phyloP scores from a whole-genome alignment of 1,284 basidiomycete species.

The Inonotus obliquus region DNA sequence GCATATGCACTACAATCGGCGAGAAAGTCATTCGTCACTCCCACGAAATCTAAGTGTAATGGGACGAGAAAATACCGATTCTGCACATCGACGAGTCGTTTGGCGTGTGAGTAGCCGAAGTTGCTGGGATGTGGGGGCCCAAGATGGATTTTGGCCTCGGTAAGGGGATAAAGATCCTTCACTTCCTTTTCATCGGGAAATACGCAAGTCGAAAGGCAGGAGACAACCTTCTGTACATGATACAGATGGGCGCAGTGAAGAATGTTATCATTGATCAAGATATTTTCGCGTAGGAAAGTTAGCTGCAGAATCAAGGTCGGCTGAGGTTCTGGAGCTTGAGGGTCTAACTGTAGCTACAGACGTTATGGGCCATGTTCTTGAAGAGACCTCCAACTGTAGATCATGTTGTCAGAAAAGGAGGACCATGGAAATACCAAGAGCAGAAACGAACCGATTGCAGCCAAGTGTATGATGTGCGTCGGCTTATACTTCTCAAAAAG shows the following conservation, averaged over 20 bases:
- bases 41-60: not conserved
- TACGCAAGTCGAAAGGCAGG: constrained; percentile 85
- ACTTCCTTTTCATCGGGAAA: constrained; percentile 69
- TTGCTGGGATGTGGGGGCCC: constrained; percentile 87
- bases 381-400: constrained; percentile 79
- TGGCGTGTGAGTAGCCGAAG: constrained; percentile 90
- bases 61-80: constrained; percentile 63
- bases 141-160: constrained; percentile 82
- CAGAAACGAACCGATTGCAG: constrained; percentile 63
- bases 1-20: constrained; percentile 70
- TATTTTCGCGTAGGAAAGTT: constrained; percentile 86
- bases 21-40: not conserved
- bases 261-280: constrained; percentile 88
- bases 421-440: not conserved
- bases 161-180: constrained; percentile 75
- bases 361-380: constrained; percentile 89
- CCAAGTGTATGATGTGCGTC: constrained; percentile 88
- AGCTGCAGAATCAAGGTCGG: constrained; percentile 38
- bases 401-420: not conserved
- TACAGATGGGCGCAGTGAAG: constrained; percentile 67
- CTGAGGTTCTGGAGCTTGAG: not conserved
- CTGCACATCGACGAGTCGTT: constrained; percentile 89
- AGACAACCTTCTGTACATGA: constrained; percentile 69
- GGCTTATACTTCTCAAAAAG: constrained; percentile 86
- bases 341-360: constrained; percentile 23